Conservation (phyloP, 805 yeast genomes). For the Myxozyma neglecta region DNA sequence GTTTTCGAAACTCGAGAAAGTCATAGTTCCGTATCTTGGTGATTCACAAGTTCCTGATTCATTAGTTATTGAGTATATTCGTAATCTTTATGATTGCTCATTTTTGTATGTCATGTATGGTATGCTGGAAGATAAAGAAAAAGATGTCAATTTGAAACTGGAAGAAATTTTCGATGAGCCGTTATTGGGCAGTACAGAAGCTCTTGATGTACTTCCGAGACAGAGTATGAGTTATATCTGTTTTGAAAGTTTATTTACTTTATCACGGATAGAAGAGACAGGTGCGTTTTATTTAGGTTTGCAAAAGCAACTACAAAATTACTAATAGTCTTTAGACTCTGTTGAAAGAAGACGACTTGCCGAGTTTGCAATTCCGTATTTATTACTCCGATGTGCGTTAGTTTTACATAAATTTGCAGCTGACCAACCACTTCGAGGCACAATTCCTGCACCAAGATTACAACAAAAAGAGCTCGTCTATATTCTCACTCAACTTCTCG, state of each 20-base stretch:
- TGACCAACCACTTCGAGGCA: slow-evolving; percentile 58
- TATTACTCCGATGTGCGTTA: slow-evolving; percentile 59
- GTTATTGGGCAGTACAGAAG: slow-evolving; percentile 64
- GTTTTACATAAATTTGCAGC: slow-evolving; percentile 63
- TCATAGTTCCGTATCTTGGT: slow-evolving; percentile 47
- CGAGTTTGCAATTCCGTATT: slow-evolving; percentile 46
- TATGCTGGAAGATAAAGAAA: slow-evolving; percentile 37
- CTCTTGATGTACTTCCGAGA: slow-evolving; percentile 48
- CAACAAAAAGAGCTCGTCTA: slow-evolving; percentile 60
- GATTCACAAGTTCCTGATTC: slow-evolving; percentile 37
- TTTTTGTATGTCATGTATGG: slow-evolving; percentile 55
- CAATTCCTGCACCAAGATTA: slow-evolving; percentile 64
- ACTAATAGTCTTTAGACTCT: not conserved
- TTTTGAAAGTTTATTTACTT: slow-evolving; percentile 51
- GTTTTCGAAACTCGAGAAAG: slow-evolving; percentile 46
- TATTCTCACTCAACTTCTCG: slow-evolving; percentile 31
- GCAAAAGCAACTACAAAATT: not conserved
- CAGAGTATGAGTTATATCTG: slow-evolving; percentile 55
- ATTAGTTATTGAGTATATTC: slow-evolving; percentile 48
- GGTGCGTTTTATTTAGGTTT: not conserved
- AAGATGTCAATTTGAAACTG: slow-evolving; percentile 44
- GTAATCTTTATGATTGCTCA: slow-evolving; percentile 58
- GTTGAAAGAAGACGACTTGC: slow-evolving; percentile 31
- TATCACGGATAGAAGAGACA: slow-evolving; percentile 38
- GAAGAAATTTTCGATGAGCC: slow-evolving; percentile 48